Evolutionary conservation across 805 yeast genomes (phyloP), one percentile per base, ranked within the genome.

Genomic region (Hanseniaspora taiwanica): DNA sequence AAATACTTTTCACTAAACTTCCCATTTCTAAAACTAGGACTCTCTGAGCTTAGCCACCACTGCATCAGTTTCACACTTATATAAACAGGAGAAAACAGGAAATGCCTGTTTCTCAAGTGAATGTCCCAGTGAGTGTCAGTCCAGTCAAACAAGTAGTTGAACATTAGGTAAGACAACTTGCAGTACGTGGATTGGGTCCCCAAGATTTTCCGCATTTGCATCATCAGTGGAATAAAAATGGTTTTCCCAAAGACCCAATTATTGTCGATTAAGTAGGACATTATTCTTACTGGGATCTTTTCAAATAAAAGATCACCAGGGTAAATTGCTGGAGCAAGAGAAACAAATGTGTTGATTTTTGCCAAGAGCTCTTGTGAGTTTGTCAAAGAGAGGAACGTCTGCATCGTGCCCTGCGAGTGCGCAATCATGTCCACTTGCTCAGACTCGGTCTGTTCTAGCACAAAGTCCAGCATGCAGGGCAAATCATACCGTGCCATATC

Each of bases 351-450:
- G 40, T 77, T 78, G 16, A 89, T 57, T 45, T 75, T 77, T 3
- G 63, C 59, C 36, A 75, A 74, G 2, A 58, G 24, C 16, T 48
- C 34, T 32, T 53, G 56, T 18, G 69, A 70, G 39, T 64, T 62
- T 14, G 80, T 69, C 27, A 91, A 62, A 37, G 85, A 73, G 50
- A 81, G 62, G 41, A 85, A 80, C 1, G 81, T 69, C 57, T 87
- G 95, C 0, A 96, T 76, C 2, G 96, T 86, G 1, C 97, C 97
- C 60, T 91, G 97, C 13, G 94, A 83, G 55, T 89, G 98, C 1
- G 87, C 87, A 8, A 78, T 68, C 18, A 89, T 58, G 0, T 79
- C 68, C 6, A 87, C 49, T 49, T 76, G 71, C 3, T 54, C 52
- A 39, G 57, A 52, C 5, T 53, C 51, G 0, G 71, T 58, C 18